Evolutionary conservation across 345 rosid genomes (phyloP).

Genomic region (Salix purpurea): DNA sequence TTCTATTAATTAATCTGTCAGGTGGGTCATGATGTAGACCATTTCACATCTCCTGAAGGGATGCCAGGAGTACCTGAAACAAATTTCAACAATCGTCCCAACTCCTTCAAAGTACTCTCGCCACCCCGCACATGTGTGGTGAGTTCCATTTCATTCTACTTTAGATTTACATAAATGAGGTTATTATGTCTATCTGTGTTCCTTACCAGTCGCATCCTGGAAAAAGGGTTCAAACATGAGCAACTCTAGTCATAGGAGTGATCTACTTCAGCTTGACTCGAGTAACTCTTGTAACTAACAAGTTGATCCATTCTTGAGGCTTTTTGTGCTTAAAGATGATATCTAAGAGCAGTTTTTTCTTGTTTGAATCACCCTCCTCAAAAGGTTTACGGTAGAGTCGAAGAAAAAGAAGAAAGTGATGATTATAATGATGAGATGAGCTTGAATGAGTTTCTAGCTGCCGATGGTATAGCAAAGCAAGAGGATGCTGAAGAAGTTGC

Average conservation of each 20-base stretch:
- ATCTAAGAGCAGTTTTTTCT: not conserved
- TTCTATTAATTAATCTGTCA: constrained; percentile 24
- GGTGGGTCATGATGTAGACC: constrained; percentile 64
- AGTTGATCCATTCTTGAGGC: too few relatives aligned
- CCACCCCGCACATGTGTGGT: constrained; percentile 70
- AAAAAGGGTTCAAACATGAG: too few relatives aligned
- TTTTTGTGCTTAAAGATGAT: not conserved
- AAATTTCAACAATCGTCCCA: constrained; percentile 73
- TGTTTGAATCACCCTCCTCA: not conserved
- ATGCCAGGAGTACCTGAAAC: constrained; percentile 74
- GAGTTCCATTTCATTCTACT: constrained; percentile 16
- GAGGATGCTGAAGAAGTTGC: constrained; percentile 14
- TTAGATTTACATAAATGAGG: not conserved
- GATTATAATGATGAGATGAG: not conserved
- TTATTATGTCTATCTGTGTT: not conserved
- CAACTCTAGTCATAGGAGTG: too few relatives aligned
- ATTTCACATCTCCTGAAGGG: constrained; percentile 73
- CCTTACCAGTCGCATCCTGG: too few relatives aligned
- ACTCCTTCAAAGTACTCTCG: constrained; percentile 64
- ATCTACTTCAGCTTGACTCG: too few relatives aligned
- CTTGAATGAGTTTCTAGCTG: constrained; percentile 14
- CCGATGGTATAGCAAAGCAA: constrained; percentile 9
- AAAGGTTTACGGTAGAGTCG: constrained; percentile 57
- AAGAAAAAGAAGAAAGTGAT: constrained; percentile 33
- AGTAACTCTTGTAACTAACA: too few relatives aligned